phyloP scores from a whole-genome alignment of 495 filamentous ascomycete genomes.

The Stereocaulon alpinum region DNA sequence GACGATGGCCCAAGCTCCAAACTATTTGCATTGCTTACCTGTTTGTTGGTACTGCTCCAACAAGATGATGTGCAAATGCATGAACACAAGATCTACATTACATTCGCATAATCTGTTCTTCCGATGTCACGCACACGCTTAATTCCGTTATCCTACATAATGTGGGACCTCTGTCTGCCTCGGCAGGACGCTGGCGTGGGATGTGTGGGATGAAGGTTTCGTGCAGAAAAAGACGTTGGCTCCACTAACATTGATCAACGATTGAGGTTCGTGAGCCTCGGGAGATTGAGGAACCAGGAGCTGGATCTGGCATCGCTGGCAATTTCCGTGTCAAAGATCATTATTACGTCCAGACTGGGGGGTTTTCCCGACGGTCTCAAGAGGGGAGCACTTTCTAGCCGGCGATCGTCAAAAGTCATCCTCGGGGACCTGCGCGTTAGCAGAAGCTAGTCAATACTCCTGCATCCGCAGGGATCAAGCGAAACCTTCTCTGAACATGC shows the following conservation, averaged over 20 bases:
- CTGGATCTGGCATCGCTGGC: too few relatives aligned
- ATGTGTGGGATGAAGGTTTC: not conserved
- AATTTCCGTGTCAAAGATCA: too few relatives aligned
- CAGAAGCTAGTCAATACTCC: not conserved
- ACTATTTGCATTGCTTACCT: not conserved
- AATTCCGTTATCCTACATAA: not conserved
- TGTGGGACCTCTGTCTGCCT: not conserved
- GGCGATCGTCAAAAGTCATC: not conserved
- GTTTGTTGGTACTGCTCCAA: not conserved
- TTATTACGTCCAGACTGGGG: too few relatives aligned
- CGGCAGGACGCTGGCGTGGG: not conserved
- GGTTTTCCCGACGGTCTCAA: not conserved
- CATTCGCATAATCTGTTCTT: not conserved
- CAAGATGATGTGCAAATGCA: too few relatives aligned
- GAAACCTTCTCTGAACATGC: too few relatives aligned
- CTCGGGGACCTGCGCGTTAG: not conserved
- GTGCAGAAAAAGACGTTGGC: not conserved
- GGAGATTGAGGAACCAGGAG: not conserved
- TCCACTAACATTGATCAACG: not conserved
- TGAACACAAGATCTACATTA: too few relatives aligned
- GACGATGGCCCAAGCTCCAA: not conserved
- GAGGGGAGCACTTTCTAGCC: not conserved
- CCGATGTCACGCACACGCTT: not conserved
- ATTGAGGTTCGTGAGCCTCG: not conserved
- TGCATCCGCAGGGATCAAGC: too few relatives aligned